Base-by-base conservation (phyloP, 2,329 filamentous ascomycete species). In the Pseudopyrenochaeta lycopersici region DNA sequence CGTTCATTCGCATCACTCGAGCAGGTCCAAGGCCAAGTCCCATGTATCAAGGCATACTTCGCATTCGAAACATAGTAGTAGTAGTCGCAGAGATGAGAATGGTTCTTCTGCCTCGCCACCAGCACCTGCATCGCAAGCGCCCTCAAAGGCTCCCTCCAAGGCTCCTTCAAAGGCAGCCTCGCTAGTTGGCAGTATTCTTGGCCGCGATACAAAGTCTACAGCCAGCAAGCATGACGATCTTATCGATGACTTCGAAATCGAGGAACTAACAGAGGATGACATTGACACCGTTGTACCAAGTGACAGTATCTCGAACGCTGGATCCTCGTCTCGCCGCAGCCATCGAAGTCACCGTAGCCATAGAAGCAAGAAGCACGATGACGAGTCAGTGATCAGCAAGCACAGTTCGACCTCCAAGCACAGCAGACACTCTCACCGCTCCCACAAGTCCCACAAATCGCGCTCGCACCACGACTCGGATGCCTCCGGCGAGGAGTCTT, bases 231-330 rank as follows among this genome's bases (percentile, higher is more conserved):
- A 76, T 29, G 60, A 66, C 31, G 67, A 71, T 47, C 64, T 71
- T 27, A 67, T 70, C 27, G 75, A 78, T 45, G 75, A 76, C 17
- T 60, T 67, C n/a, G 71, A 72, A n/a, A 67, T 72, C 38, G 70
- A 71, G n/a, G 66, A 73, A 17, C 33, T 67, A 21, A 66, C 62
- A 17, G 63, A 67, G 42, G 59, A 64, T 10, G 76, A 81, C 49
- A 65, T 68, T 45, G 78, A 78, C 54, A 81, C 79, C 3, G 76
- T 82, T 1, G 74, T 77, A 2, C 80, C 80, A 1, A 78, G 79
- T 53, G 80, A 82, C 53, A 79, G 76, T 48, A 81, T 82, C 54
- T 80, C 77, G 12, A 77, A 80, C 20, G 70, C 70, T 9, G 70
- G 66, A 1, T 65, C 66, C 14, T 61, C 61, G 15, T 56, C 63